A percentile compares a stretch with the other conserved stretches of the same genome.
Conservation (phyloP, 2,329 filamentous ascomycete genomes). For the Penicillium psychrosexuale region DNA sequence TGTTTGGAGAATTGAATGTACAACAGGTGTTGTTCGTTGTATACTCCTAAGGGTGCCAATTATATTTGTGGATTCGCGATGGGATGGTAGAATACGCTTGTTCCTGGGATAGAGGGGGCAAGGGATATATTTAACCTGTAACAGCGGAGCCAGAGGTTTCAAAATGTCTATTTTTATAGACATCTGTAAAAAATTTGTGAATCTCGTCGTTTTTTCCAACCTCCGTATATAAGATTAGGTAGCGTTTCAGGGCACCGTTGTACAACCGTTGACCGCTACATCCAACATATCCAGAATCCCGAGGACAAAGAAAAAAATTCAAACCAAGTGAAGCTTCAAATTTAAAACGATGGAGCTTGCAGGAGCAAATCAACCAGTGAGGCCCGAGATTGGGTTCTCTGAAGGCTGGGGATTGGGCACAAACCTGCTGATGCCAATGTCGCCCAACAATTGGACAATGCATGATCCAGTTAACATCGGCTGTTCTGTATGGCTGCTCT, state of each 20-base stretch:
- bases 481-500: background rate
- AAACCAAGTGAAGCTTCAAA: conserved; percentile 22
- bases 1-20: background rate
- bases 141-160: background rate
- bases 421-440: conserved; percentile 12
- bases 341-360: conserved; percentile 1
- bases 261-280: conserved; percentile 13
- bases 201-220: background rate
- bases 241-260: background rate
- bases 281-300: background rate
- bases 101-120: background rate
- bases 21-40: background rate
- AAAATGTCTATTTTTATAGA: background rate
- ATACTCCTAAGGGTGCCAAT: background rate
- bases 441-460: conserved; percentile 5
- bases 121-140: background rate
- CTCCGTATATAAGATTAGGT: background rate
- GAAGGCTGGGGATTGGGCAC: conserved; percentile 26
- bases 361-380: conserved; percentile 12
- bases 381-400: conserved; percentile 24
- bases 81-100: background rate
- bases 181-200: background rate
- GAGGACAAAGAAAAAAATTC: background rate
- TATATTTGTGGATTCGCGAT: background rate
- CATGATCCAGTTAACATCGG: conserved; percentile 1